Evolutionary conservation across 2,329 filamentous ascomycete genomes (phyloP), one percentile per base, ranked within the genome.

Genomic region (Metarhizium humberi): DNA sequence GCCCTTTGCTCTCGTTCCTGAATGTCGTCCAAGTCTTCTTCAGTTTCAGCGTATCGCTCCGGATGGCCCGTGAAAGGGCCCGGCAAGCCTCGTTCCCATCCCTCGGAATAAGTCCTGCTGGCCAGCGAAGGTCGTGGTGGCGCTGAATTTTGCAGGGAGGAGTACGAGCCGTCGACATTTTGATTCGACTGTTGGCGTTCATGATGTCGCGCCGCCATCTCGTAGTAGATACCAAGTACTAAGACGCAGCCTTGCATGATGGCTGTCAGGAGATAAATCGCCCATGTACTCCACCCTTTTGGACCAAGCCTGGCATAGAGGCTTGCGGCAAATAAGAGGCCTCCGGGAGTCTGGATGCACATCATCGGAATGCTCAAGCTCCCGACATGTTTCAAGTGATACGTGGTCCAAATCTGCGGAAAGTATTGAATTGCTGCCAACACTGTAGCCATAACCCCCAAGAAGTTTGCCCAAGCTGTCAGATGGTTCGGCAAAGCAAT

Each of bases 291-390:
- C 94, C 94, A 99, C 0, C 92, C 92, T 38, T 80, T 84, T 64
- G 78, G 78, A 0, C 94, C 94, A 20, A 96, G 78, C 49, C 94
- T 81, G 7, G 82, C 83, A 52, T 86, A 90, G 47, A 99, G 74
- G 68, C 91, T 96, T 13, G 80, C 86, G 0, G 92, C 91, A 73
- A 95, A 97, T 6, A 99, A 74, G 62, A 96, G 86, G 57, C 90
- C 91, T 0, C 94, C 94, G 0, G 94, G 94, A 0, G 92, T 96
- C 70, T 99, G 94, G 38, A 99, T 96, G 67, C 88, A 88, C 92
- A 99, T 97, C 87, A 96, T 97, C 4, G 90, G 87, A 55, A 99
- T 94, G 65, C 90, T 96, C 63, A 99, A 74, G 68, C 91, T 96
- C 54, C 91, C 91, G 2, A 95, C 87, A 63, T 92, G 86, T 67